These are phyloP conservation scores for Sporisorium exsertum DNA, from an alignment of 1,284 basidiomycete species.

Conservation along the genomic window DNA sequence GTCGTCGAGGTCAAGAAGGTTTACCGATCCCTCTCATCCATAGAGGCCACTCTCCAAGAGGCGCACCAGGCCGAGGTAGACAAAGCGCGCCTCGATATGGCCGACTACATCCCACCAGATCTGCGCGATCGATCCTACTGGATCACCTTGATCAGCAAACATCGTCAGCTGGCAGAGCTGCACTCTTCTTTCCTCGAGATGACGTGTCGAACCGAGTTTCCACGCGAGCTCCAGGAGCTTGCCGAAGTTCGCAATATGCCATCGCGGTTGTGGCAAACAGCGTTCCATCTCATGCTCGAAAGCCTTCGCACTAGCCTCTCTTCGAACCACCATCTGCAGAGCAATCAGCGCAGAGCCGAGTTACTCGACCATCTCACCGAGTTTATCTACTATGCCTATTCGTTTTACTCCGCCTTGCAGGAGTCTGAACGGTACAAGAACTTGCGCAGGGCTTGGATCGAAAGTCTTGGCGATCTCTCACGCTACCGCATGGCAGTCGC, in stretches of 20 bases:
- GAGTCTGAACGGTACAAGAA: slow-evolving; percentile 80
- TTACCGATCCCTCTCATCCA: slow-evolving; percentile 79
- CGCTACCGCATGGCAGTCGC: slow-evolving; percentile 94
- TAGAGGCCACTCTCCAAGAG: slow-evolving; percentile 79
- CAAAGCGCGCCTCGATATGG: slow-evolving; percentile 20
- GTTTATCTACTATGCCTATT: slow-evolving; percentile 94
- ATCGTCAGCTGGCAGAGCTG: slow-evolving; percentile 81
- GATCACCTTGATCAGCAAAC: slow-evolving; percentile 45
- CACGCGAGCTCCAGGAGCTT: slow-evolving; percentile 85
- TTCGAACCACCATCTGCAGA: slow-evolving; percentile 69
- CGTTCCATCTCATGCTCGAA: slow-evolving; percentile 89
- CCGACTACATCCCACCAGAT: slow-evolving; percentile 33
- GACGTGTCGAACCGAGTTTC: slow-evolving; percentile 85
- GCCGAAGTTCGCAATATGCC: slow-evolving; percentile 95
- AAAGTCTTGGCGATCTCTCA: slow-evolving; percentile 94
- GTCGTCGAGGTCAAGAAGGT: slow-evolving; percentile 81
- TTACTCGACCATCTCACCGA: slow-evolving; percentile 81
- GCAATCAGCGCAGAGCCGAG: slow-evolving; percentile 33
- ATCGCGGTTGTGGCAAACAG: slow-evolving; percentile 89
- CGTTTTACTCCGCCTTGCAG: slow-evolving; percentile 88
- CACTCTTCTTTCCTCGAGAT: slow-evolving; percentile 89
- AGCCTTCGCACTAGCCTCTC: slow-evolving; percentile 82
- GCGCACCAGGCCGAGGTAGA: slow-evolving; percentile 50
- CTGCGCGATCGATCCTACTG: slow-evolving; percentile 51
- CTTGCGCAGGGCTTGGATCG: slow-evolving; percentile 89